phyloP scores from a whole-genome alignment of 2,329 filamentous ascomycete genomes.

The Colletotrichum graminicola region DNA sequence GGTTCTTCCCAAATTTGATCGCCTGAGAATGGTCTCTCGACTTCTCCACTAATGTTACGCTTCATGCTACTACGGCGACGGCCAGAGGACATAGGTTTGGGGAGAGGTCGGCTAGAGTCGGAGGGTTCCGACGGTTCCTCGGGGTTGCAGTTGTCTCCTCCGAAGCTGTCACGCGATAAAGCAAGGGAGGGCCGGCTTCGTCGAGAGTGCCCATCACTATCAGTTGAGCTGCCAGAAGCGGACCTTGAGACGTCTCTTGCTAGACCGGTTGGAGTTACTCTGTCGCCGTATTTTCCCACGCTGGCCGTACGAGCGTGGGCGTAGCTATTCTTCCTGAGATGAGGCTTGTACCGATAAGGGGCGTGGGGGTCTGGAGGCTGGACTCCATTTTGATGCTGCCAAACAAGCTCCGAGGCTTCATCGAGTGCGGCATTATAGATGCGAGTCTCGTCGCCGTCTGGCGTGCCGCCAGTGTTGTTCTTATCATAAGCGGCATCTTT shows the following conservation, averaged over 20 bases:
- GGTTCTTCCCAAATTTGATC: slow-evolving; percentile 94
- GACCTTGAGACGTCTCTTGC: slow-evolving; percentile 61
- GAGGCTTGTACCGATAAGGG: slow-evolving; percentile 75
- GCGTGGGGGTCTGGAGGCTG: slow-evolving; percentile 68
- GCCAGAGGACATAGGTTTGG: slow-evolving; percentile 44
- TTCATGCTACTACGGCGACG: slow-evolving; percentile 75
- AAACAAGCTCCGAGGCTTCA: slow-evolving; percentile 84
- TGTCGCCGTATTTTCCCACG: slow-evolving; percentile 62
- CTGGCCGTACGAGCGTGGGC: slow-evolving; percentile 74
- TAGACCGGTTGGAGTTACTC: slow-evolving; percentile 61
- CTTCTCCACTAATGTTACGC: slow-evolving; percentile 78
- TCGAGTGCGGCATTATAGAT: slow-evolving; percentile 79
- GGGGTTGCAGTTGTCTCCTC: slow-evolving; percentile 14
- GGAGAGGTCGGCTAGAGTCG: background rate
- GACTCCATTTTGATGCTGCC: slow-evolving; percentile 75
- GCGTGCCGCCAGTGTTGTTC: slow-evolving; percentile 3
- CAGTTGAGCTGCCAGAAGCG: slow-evolving; percentile 65
- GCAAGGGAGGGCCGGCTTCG: slow-evolving; percentile 48
- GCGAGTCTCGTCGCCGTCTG: slow-evolving; percentile 71
- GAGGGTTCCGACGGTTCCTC: slow-evolving; percentile 37
- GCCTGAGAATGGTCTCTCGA: slow-evolving; percentile 75
- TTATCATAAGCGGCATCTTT: slow-evolving; percentile 43
- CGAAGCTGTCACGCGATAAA: slow-evolving; percentile 31
- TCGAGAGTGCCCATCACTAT: slow-evolving; percentile 57
- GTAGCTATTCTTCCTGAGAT: slow-evolving; percentile 79